phyloP scores from a whole-genome alignment of 2,329 filamentous ascomycete genomes.

The Aureobasidium sp. region DNA sequence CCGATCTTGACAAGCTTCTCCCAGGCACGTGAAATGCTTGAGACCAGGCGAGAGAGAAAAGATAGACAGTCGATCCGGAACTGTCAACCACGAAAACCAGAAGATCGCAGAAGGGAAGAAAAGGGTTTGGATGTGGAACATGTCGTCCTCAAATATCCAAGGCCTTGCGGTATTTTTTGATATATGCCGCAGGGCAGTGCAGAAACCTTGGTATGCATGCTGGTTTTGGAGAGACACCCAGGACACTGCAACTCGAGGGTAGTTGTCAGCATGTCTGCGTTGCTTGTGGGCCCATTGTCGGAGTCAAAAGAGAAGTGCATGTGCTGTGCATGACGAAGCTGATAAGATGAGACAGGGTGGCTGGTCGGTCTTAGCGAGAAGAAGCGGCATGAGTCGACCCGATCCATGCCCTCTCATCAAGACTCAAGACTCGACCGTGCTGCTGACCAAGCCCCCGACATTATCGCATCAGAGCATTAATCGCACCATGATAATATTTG shows the following conservation, averaged over 20 bases:
- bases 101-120: neutral
- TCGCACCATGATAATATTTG: neutral
- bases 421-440: neutral
- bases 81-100: neutral
- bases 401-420: neutral
- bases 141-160: neutral
- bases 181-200: slow-evolving; percentile 10
- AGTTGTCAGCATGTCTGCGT: neutral
- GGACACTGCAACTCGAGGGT: neutral
- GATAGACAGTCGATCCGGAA: slow-evolving; percentile 2
- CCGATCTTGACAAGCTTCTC: neutral
- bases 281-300: neutral
- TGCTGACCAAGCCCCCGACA: neutral
- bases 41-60: neutral
- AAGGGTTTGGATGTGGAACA: neutral
- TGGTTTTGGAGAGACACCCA: neutral
- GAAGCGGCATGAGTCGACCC: neutral
- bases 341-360: neutral
- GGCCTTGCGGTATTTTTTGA: neutral
- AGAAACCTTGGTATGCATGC: neutral
- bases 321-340: neutral
- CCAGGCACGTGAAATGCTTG: neutral
- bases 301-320: neutral
- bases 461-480: neutral
- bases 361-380: neutral